A percentile compares a stretch with the other conserved stretches of the same genome.
phyloP scores from a whole-genome alignment of 345 rosid genomes.

The Hirschfeldia incana region DNA sequence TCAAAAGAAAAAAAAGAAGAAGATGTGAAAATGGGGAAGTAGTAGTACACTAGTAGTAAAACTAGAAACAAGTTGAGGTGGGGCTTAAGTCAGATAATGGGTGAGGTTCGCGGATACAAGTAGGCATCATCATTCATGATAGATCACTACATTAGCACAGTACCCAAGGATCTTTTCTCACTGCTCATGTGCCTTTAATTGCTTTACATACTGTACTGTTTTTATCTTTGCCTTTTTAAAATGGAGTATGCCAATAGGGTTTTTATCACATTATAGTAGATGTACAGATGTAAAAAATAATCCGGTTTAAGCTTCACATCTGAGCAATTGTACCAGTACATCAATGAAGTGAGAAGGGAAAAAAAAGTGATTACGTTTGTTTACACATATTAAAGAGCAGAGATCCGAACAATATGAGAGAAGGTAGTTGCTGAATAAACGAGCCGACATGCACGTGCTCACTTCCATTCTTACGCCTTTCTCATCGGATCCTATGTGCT shows the following conservation, averaged over 20 bases:
- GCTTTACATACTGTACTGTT: background rate
- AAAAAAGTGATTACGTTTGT: background rate
- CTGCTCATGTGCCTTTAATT: constrained; percentile 21
- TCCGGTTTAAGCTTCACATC: background rate
- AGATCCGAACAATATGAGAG: constrained; percentile 28
- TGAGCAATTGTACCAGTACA: background rate
- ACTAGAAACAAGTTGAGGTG: background rate
- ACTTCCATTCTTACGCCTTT: constrained; percentile 10
- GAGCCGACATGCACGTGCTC: constrained; percentile 43
- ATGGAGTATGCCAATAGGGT: background rate
- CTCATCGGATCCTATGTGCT: constrained; percentile 10
- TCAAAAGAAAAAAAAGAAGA: background rate
- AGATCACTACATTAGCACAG: constrained; percentile 1
- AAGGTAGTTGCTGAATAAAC: constrained; percentile 1
- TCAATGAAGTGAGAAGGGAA: background rate
- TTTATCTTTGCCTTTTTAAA: background rate
- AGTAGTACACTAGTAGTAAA: background rate
- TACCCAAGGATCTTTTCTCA: background rate
- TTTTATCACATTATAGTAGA: background rate
- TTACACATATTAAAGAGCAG: background rate
- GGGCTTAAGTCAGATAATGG: constrained; percentile 8
- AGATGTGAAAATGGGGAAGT: background rate
- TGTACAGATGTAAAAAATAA: background rate
- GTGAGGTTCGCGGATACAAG: constrained; percentile 3
- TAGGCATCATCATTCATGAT: background rate